Evolutionary conservation across 768 basidiomycete genomes (phyloP).

Genomic region (Trametes villosa): DNA sequence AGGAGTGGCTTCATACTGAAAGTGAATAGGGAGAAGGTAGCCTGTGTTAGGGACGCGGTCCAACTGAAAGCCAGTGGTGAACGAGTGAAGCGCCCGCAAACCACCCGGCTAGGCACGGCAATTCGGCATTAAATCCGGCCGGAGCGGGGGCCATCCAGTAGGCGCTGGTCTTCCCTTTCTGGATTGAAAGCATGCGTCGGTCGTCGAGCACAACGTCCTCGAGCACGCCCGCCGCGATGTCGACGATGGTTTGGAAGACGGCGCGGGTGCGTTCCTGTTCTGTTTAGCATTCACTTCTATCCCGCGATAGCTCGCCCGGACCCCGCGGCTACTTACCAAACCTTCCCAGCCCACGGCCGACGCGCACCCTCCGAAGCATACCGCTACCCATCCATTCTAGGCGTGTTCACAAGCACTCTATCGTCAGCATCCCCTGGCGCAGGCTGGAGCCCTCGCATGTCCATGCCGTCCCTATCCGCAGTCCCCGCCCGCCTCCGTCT

Average conservation of each 20-base stretch:
- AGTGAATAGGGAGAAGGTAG: too few species aligned
- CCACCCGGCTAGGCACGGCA: too few species aligned
- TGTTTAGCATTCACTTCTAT: neutral
- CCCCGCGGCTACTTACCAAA: conserved; percentile 3
- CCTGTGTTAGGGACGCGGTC: too few species aligned
- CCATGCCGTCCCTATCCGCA: conserved; percentile 4
- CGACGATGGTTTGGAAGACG: too few species aligned
- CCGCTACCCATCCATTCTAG: neutral
- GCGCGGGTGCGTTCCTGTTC: neutral
- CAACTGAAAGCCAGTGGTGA: too few species aligned
- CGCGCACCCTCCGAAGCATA: neutral
- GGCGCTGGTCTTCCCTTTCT: too few species aligned
- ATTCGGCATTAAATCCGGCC: neutral
- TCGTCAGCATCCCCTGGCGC: neutral
- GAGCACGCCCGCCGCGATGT: too few species aligned
- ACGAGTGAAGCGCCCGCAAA: too few species aligned
- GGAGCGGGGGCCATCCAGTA: too few species aligned
- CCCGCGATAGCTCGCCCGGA: neutral
- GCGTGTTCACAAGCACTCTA: conserved; percentile 8
- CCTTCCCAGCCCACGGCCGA: conserved; percentile 17
- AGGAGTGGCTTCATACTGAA: too few species aligned
- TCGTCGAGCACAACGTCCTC: neutral
- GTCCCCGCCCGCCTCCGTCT: neutral
- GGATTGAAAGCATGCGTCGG: neutral
- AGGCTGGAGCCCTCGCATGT: neutral